These are phyloP conservation scores for Ceriops tagal DNA, from an alignment of 345 rosid species.

Conservation along the genomic window DNA sequence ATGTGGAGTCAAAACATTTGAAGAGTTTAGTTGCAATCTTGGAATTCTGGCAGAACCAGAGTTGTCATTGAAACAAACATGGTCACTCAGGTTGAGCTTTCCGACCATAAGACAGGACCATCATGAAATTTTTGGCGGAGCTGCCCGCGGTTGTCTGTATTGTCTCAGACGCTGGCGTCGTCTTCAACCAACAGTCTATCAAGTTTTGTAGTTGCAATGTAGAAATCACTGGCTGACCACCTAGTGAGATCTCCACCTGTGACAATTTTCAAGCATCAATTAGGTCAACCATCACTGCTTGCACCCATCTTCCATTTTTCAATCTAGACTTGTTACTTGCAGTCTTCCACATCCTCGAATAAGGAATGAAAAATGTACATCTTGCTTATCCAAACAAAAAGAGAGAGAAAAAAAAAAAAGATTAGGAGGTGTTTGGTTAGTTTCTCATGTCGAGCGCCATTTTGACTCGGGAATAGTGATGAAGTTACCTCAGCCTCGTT, in stretches of 20 bases:
- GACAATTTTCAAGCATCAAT: not conserved
- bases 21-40: no score
- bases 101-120: constrained; percentile 46
- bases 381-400: no score
- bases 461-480: not conserved
- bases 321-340: no score
- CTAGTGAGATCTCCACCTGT: constrained; percentile 50
- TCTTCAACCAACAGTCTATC: constrained; percentile 44
- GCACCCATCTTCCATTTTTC: not conserved
- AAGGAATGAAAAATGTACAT: no score
- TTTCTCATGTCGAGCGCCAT: not conserved
- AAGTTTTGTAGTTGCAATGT: constrained; percentile 28
- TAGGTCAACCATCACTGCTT: not conserved
- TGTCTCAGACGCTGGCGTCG: constrained; percentile 26
- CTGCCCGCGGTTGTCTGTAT: constrained; percentile 34
- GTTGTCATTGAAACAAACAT: not conserved
- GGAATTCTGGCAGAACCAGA: not conserved
- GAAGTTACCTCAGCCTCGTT: constrained; percentile 43
- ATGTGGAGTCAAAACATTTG: not conserved
- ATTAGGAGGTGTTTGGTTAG: not conserved
- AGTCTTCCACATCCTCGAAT: no score
- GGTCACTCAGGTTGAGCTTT: constrained; percentile 26
- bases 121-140: constrained; percentile 43
- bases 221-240: constrained; percentile 37
- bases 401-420: not conserved